Percentiles rank a stretch among this genome's conserved stretches.
Evolutionary conservation across 352 stramenopile genomes (phyloP).

Genomic region (Phytopythium boreale): DNA sequence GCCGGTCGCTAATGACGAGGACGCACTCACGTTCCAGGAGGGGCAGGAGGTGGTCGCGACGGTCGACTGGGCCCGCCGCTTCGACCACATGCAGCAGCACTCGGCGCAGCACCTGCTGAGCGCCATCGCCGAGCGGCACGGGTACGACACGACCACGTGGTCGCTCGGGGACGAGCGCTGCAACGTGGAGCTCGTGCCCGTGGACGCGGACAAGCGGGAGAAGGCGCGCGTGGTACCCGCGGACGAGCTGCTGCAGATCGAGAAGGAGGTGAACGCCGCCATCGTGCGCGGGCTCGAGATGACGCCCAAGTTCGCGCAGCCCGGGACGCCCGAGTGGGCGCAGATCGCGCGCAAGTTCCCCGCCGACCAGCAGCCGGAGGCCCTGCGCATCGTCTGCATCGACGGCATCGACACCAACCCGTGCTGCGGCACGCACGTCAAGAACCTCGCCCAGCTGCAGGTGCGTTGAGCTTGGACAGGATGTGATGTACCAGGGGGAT

Average conservation of each 20-base stretch:
- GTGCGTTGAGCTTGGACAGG: neutral
- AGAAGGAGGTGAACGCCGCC: slow-evolving; percentile 69
- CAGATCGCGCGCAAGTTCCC: slow-evolving; percentile 62
- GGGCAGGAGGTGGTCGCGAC: slow-evolving; percentile 47
- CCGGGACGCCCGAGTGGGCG: slow-evolving; percentile 52
- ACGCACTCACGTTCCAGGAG: slow-evolving; percentile 26
- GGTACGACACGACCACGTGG: slow-evolving; percentile 81
- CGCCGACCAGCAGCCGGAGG: slow-evolving; percentile 48
- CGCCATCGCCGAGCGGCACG: slow-evolving; percentile 73
- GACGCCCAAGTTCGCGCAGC: slow-evolving; percentile 46
- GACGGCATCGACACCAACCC: slow-evolving; percentile 82
- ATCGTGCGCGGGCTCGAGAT: slow-evolving; percentile 64
- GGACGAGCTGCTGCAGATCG: slow-evolving; percentile 49
- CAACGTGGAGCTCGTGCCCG: slow-evolving; percentile 81
- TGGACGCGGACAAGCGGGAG: slow-evolving; percentile 9
- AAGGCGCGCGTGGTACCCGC: slow-evolving; percentile 37
- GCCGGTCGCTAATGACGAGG: slow-evolving; percentile 14
- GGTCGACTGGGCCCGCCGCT: slow-evolving; percentile 76
- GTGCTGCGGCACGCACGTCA: slow-evolving; percentile 88
- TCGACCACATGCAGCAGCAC: slow-evolving; percentile 90
- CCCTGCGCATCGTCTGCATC: slow-evolving; percentile 82
- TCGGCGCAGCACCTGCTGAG: slow-evolving; percentile 87
- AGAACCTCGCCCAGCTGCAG: slow-evolving; percentile 65
- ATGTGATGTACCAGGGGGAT: neutral
- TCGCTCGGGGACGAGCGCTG: slow-evolving; percentile 60